phyloP scores from a whole-genome alignment of 345 rosid species.

The Sonneratia alba region DNA sequence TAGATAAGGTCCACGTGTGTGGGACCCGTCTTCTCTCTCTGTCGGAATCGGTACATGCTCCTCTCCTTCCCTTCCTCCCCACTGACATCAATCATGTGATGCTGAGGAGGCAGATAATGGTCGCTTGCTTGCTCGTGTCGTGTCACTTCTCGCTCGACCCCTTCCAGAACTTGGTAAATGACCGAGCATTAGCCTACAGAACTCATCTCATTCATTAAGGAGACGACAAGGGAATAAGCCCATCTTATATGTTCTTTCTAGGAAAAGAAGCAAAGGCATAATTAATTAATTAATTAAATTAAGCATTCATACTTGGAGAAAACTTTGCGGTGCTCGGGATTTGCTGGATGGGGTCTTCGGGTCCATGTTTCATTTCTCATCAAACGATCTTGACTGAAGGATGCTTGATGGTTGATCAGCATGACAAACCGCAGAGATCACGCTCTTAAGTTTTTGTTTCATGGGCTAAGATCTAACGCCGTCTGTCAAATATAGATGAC shows the following conservation, averaged over 20 bases:
- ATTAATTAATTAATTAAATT: too few species aligned
- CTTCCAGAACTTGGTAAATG: not conserved
- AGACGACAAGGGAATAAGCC: not conserved
- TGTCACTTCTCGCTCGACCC: not conserved
- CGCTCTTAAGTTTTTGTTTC: too few species aligned
- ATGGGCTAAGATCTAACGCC: too few species aligned
- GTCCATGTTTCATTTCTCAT: too few species aligned
- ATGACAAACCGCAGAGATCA: too few species aligned
- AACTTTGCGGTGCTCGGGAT: too few species aligned
- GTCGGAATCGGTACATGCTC: not conserved
- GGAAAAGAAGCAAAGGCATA: not conserved
- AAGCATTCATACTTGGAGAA: too few species aligned
- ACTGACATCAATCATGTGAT: conserved; percentile 4
- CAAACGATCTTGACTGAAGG: too few species aligned
- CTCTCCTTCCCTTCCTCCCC: not conserved
- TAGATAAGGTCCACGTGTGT: not conserved
- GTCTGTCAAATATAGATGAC: too few species aligned
- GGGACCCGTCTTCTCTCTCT: not conserved
- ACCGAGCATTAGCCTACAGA: not conserved
- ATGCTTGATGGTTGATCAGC: too few species aligned
- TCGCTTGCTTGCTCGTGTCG: not conserved
- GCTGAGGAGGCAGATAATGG: not conserved
- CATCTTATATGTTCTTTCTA: not conserved
- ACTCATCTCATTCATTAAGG: not conserved
- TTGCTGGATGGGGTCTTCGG: too few species aligned